phyloP scores from a whole-genome alignment of 1,284 basidiomycete species.

The Leccinum solheimii region DNA sequence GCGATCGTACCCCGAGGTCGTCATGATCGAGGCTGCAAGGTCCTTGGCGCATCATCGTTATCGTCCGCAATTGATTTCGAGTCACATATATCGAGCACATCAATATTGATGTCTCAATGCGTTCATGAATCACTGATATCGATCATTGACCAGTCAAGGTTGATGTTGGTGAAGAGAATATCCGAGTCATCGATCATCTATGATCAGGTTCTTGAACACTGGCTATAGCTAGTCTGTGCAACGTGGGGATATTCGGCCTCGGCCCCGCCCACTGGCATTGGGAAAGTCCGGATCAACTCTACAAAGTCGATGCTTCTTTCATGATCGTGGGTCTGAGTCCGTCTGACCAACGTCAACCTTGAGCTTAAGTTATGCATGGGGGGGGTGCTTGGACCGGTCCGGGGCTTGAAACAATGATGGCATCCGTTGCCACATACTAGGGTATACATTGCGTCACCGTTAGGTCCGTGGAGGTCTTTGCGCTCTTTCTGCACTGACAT shows the following conservation, averaged over 20 bases:
- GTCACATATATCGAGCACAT: not conserved
- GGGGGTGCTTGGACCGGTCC: not conserved
- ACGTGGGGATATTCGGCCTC: not conserved
- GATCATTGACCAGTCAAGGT: not conserved
- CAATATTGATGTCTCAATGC: not conserved
- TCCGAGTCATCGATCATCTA: not conserved
- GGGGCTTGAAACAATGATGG: not conserved
- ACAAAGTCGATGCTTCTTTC: not conserved
- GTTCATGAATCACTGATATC: not conserved
- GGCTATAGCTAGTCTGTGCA: too few species aligned
- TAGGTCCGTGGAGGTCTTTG: not conserved
- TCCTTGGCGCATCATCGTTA: not conserved
- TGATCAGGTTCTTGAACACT: not conserved
- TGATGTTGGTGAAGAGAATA: not conserved
- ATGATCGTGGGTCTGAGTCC: not conserved
- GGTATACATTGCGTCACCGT: not conserved
- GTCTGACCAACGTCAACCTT: not conserved
- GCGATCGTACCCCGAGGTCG: not conserved
- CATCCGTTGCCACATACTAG: not conserved
- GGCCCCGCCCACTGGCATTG: not conserved
- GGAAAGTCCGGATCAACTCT: not conserved
- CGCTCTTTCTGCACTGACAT: not conserved
- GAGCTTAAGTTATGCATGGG: not conserved
- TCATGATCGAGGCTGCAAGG: not conserved
- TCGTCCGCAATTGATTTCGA: not conserved